These are phyloP conservation scores for Thermothelomyces thermophilus DNA, from an alignment of 2,329 filamentous ascomycete species.

Conservation along the genomic window DNA sequence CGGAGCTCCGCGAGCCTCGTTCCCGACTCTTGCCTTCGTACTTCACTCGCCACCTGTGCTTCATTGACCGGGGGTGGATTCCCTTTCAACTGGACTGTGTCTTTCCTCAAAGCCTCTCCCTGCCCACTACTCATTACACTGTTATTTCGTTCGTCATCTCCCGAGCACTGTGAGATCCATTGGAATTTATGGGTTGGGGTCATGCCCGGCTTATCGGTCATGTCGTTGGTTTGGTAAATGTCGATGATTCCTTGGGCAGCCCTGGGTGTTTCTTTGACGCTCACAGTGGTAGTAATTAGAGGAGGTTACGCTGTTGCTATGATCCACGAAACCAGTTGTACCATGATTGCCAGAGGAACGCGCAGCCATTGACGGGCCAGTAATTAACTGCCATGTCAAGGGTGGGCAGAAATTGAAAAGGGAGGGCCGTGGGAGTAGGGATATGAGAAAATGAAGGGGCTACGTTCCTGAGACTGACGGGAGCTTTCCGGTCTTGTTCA, in stretches of 20 bases:
- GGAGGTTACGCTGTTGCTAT: not conserved
- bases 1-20: not conserved
- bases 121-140: not conserved
- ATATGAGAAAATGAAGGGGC: too few relatives aligned
- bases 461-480: not conserved
- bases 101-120: not conserved
- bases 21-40: not conserved
- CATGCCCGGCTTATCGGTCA: not conserved
- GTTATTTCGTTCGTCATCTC: not conserved
- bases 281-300: not conserved
- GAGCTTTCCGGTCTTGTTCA: too few relatives aligned
- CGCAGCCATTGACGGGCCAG: not conserved
- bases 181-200: not conserved
- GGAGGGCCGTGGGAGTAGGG: too few relatives aligned
- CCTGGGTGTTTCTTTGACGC: constrained; percentile 12
- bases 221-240: constrained; percentile 8
- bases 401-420: too few relatives aligned
- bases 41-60: not conserved
- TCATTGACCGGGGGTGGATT: not conserved
- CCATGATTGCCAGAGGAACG: not conserved
- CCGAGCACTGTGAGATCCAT: not conserved
- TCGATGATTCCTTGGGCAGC: constrained; percentile 11
- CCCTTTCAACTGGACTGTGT: not conserved
- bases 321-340: not conserved
- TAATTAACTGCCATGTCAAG: too few relatives aligned